phyloP scores from a whole-genome alignment of 2,329 filamentous ascomycete species.

The Colletotrichum zoysiae region DNA sequence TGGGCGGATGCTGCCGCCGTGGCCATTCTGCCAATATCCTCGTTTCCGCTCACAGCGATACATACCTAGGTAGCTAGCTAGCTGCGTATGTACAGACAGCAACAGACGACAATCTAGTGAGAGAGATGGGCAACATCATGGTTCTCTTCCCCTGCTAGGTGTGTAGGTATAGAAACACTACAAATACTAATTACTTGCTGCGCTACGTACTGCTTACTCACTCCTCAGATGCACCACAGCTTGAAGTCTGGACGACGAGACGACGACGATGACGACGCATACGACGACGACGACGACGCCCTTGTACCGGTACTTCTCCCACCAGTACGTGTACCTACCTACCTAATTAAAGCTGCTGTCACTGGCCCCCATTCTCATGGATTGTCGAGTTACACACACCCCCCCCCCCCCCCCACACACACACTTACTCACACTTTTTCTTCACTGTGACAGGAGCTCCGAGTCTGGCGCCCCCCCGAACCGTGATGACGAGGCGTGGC shows the following conservation, averaged over 20 bases:
- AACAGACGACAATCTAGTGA: neutral
- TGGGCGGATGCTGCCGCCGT: neutral
- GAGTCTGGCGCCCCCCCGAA: slow-evolving; percentile 35
- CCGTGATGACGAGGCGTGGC: slow-evolving; percentile 57
- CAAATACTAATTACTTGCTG: too few relatives aligned
- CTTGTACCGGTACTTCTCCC: neutral
- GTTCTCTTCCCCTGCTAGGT: neutral
- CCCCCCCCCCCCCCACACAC: neutral
- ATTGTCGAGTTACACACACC: neutral
- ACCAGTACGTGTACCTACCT: neutral
- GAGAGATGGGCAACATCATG: neutral
- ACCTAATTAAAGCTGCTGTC: slow-evolving; percentile 27
- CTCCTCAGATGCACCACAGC: neutral
- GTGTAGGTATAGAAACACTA: too few relatives aligned
- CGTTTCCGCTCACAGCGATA: neutral
- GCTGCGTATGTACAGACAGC: neutral
- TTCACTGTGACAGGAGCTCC: neutral
- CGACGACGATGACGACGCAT: too few relatives aligned
- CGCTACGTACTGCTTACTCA: neutral
- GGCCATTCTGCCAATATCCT: neutral
- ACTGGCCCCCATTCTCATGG: slow-evolving; percentile 19
- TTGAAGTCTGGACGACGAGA: too few relatives aligned
- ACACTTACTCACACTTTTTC: slow-evolving; percentile 17
- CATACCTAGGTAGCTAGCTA: too few relatives aligned
- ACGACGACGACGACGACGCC: neutral